Evolutionary conservation across 345 rosid species (phyloP), one percentile per base, ranked within the genome.

Genomic region (Angophora floribunda): DNA sequence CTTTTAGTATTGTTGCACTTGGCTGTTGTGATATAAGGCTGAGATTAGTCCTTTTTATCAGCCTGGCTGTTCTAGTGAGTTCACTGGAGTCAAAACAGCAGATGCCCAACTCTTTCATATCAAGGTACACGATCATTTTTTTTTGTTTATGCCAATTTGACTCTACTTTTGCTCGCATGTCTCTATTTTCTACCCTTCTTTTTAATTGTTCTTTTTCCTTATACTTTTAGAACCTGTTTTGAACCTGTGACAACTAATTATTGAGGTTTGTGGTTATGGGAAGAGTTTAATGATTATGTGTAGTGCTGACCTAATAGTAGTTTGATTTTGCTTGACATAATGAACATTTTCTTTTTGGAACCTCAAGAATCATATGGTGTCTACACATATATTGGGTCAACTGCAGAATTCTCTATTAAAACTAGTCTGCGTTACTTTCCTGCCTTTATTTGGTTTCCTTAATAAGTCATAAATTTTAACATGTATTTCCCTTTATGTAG

Each of bases 61-160:
- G 98, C 99, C 99, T 91, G 99, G 99, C 86, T 97, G 99, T 92
- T 96, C 98, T 26, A 96, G 95, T 91, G 98, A 97, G 94, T 92
- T 97, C 63, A 91, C 98, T 90, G 96, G 94, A 85, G 91, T 92
- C 65, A 93, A 92, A 87, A 89, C 93, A 67, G 87, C 91, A 22
- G 93, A 94, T 91, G 96, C 95, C 52, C 97, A 96, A 88, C 97
- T 96, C 88, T 90, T 96, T 90, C 96, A 93, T 86, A 95, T 97
- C 85, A 97, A 95, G 99, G 99, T 96, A 89, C 52, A 7, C 86
- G 22, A 80, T 84, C 55, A 52, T 85, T n/a, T 67, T 75, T 47
- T 75, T 47, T 75, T 22, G 12, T 86, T 26, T 51, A 86, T 84
- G 57, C 45, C 53, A 53, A 17, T 51, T 32, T 86, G 78, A 13